phyloP scores from a whole-genome alignment of 768 basidiomycete genomes.

The Suillus alpinus region DNA sequence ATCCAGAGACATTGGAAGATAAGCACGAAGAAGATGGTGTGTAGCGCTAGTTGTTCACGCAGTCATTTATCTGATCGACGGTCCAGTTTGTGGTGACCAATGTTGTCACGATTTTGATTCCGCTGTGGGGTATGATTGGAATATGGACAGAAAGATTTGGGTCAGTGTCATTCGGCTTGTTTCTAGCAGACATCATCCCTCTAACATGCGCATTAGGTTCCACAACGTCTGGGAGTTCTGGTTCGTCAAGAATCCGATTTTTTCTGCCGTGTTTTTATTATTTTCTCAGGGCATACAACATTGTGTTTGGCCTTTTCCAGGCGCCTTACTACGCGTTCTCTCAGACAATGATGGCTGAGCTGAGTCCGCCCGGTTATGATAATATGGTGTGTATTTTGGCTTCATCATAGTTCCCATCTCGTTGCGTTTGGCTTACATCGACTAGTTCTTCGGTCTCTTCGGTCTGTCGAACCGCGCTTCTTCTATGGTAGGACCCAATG shows the following conservation, averaged over 20 bases:
- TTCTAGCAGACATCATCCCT: neutral
- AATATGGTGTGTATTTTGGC: slow-evolving; percentile 52
- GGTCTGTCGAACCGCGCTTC: slow-evolving; percentile 82
- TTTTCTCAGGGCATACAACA: slow-evolving; percentile 65
- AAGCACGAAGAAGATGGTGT: slow-evolving; percentile 76
- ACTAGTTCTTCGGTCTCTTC: slow-evolving; percentile 82
- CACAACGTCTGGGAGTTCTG: slow-evolving; percentile 90
- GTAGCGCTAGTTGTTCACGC: slow-evolving; percentile 2
- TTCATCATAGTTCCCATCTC: neutral
- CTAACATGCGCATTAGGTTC: slow-evolving; percentile 40
- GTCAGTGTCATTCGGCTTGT: slow-evolving; percentile 29
- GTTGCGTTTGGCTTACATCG: neutral
- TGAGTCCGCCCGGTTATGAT: slow-evolving; percentile 84
- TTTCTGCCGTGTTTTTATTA: neutral
- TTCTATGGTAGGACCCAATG: slow-evolving; percentile 86
- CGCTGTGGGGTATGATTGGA: slow-evolving; percentile 84
- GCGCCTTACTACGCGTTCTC: slow-evolving; percentile 87
- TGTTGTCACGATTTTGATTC: slow-evolving; percentile 72
- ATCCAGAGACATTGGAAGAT: slow-evolving; percentile 79
- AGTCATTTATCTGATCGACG: neutral
- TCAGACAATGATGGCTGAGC: slow-evolving; percentile 87
- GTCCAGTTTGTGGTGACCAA: slow-evolving; percentile 72
- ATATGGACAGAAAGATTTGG: slow-evolving; percentile 78
- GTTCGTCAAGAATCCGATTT: slow-evolving; percentile 32
- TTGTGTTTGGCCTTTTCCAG: slow-evolving; percentile 79